These are phyloP conservation scores for Debaryomycetaceae sp. DNA, from an alignment of 1,139 yeast species.

Conservation along the genomic window DNA sequence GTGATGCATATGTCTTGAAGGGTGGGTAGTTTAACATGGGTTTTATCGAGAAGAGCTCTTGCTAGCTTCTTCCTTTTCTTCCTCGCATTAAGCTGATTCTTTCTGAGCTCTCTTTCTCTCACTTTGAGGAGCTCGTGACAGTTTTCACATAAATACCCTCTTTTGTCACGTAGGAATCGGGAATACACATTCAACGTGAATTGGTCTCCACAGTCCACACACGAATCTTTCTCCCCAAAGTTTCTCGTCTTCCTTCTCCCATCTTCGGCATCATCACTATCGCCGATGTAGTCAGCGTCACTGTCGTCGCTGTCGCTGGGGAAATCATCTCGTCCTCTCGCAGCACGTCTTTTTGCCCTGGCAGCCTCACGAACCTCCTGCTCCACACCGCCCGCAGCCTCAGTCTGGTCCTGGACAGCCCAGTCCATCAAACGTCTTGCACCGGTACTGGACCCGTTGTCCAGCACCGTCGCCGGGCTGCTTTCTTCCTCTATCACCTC, in stretches of 20 bases:
- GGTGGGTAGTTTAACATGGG: constrained; percentile 59
- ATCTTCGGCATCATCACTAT: constrained; percentile 23
- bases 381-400: constrained; percentile 23
- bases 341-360: constrained; percentile 27
- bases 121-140: constrained; percentile 51
- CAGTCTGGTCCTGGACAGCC: constrained; percentile 5
- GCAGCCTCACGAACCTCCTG: constrained; percentile 43
- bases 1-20: constrained; percentile 80
- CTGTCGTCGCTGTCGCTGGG: constrained; percentile 18
- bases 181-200: constrained; percentile 69
- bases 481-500: constrained; percentile 11
- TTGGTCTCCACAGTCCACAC: constrained; percentile 55
- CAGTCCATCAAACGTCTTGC: not conserved
- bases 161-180: constrained; percentile 42
- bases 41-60: constrained; percentile 73
- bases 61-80: constrained; percentile 77
- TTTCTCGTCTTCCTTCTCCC: constrained; percentile 20
- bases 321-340: constrained; percentile 21
- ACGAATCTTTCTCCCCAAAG: constrained; percentile 49
- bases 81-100: constrained; percentile 59
- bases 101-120: constrained; percentile 43
- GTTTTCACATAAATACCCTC: constrained; percentile 63
- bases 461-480: not conserved
- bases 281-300: constrained; percentile 27
- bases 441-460: not conserved